These are phyloP conservation scores for Phanerochaete sordida DNA, from an alignment of 768 basidiomycete genomes.

Conservation along the genomic window DNA sequence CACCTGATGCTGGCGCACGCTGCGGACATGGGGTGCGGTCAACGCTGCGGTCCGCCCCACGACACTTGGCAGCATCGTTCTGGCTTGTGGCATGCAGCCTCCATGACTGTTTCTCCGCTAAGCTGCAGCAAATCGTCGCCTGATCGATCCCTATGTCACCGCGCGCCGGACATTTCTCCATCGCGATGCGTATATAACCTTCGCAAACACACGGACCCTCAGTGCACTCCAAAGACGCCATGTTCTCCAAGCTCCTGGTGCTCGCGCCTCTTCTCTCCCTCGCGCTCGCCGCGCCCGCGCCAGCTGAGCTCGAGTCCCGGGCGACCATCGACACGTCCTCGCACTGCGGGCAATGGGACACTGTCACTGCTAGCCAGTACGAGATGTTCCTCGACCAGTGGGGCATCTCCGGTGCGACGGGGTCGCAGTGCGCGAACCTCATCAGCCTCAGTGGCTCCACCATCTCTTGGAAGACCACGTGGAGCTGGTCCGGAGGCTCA, in stretches of 20 bases:
- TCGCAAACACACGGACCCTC: neutral
- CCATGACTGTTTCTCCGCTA: neutral
- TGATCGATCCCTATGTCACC: neutral
- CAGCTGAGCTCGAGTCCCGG: constrained; percentile 9
- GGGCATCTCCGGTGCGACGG: constrained; percentile 36
- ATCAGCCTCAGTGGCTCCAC: constrained; percentile 37
- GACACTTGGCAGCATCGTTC: neutral
- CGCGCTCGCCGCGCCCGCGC: constrained; percentile 6
- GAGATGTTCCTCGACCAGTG: constrained; percentile 48
- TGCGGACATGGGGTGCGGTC: neutral
- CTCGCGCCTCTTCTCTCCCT: neutral
- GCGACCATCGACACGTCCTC: constrained; percentile 23
- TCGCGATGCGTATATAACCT: neutral
- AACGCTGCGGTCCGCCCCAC: neutral
- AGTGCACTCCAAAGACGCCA: neutral
- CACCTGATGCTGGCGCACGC: neutral
- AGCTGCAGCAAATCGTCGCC: neutral
- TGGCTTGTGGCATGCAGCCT: neutral
- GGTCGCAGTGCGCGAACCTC: constrained; percentile 50
- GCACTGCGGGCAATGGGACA: constrained; percentile 50
- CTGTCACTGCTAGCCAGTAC: constrained; percentile 42
- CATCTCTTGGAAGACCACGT: constrained; percentile 49
- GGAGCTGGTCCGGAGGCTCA: constrained; percentile 49
- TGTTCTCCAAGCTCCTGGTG: constrained; percentile 1
- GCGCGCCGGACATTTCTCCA: neutral